Base-by-base conservation (phyloP, 352 stramenopile genomes). In the Pilasporangium apinafurcum region DNA sequence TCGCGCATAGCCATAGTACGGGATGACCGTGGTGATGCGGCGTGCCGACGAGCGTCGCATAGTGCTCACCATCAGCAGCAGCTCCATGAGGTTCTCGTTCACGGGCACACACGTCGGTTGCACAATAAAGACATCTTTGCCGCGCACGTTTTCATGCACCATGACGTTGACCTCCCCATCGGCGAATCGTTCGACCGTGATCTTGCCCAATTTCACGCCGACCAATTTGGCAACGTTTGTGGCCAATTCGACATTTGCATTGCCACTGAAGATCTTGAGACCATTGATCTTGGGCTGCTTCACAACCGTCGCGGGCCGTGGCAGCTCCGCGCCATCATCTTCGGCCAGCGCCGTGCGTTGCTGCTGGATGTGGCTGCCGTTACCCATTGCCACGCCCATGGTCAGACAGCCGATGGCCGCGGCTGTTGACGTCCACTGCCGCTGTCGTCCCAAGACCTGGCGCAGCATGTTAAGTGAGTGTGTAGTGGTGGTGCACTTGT, bases 71-170 rank as follows among this genome's bases (percentile, higher is more conserved):
- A 98, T 97, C 18, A 98, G 86, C 68, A 98, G 68, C 41, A 99
- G 68, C 76, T 99, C 97, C 95, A 99, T 99, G 2, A 99, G 80
- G 68, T 99, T 99, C 71, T 99, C 96, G 71, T 99, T 99, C 47
- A 99, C 96, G 28, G 95, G 96, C 50, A 95, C 69, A 69, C 96
- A 99, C 26, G 97, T 99, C 7, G 97, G 96, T 77, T 99, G 97
- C 35, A 99, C 92, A 54, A 99, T 98, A 76, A 99, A 99, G 48
- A 99, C 95, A 79, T 99, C 96, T 65, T 99, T 99, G 48, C 97
- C 97, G 48, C 96, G 93, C 58, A 99, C 96, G 71, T 99, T 99
- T 62, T 99, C 96, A 62, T 99, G 95, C 52, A 99, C 96, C 78
- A 98, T 97, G 55, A 99, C 92, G 62, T 99, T 99, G 9, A 98